Conservation (phyloP, 1,284 basidiomycete genomes). For the Cutaneotrichosporon sp. region DNA sequence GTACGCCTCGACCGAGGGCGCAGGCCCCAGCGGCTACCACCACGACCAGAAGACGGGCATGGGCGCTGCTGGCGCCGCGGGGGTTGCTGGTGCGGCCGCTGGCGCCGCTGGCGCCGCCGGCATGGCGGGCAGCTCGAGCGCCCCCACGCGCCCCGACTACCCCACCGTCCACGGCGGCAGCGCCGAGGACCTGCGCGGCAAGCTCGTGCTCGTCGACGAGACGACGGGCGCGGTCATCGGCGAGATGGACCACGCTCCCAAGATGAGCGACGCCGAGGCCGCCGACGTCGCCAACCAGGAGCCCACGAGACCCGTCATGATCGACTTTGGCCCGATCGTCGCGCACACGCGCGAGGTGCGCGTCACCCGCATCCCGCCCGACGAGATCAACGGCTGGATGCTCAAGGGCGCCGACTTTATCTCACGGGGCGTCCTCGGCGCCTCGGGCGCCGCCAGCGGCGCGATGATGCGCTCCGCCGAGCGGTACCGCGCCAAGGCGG, state of each 20-base stretch:
- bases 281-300: slow-evolving; percentile 56
- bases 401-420: slow-evolving; percentile 63
- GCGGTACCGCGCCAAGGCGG: slow-evolving; percentile 58
- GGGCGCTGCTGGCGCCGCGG: background rate
- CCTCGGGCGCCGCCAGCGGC: slow-evolving; percentile 58
- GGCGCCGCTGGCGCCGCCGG: background rate
- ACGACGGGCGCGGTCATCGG: slow-evolving; percentile 72
- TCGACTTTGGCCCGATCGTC: slow-evolving; percentile 65
- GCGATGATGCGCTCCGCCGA: slow-evolving; percentile 66
- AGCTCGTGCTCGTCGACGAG: slow-evolving; percentile 72
- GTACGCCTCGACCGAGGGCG: slow-evolving; percentile 6
- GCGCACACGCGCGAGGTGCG: slow-evolving; percentile 54
- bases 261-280: slow-evolving; percentile 56
- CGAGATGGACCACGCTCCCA: slow-evolving; percentile 64
- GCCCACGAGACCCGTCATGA: slow-evolving; percentile 66
- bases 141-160: background rate
- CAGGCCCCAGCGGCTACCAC: slow-evolving; percentile 1
- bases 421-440: slow-evolving; percentile 64
- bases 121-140: background rate
- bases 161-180: slow-evolving; percentile 16
- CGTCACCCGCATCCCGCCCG: slow-evolving; percentile 63
- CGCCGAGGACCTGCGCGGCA: slow-evolving; percentile 63
- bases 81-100: too few species aligned
- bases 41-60: slow-evolving; percentile 16
- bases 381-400: slow-evolving; percentile 67